Percentiles rank a stretch among this genome's conserved stretches.
Evolutionary conservation across 306 rosid species (phyloP).

Genomic region (Styphnolobium japonicum): DNA sequence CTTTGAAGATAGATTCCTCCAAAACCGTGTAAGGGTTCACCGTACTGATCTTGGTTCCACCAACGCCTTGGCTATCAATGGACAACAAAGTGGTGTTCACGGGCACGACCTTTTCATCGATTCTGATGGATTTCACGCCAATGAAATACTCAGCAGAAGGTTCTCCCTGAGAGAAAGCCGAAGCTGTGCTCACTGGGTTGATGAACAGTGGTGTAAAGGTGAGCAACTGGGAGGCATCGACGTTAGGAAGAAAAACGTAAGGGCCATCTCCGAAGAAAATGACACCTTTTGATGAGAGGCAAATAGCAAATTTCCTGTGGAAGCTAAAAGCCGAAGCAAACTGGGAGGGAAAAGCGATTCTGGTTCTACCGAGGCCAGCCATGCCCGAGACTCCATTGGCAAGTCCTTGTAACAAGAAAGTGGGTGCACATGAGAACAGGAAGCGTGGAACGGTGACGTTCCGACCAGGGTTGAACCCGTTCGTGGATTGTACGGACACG

Average conservation of each 20-base stretch:
- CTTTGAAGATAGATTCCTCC: constrained; percentile 52
- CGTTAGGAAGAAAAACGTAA: constrained; percentile 43
- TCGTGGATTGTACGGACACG: constrained; percentile 44
- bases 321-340: constrained; percentile 62
- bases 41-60: constrained; percentile 77
- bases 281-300: constrained; percentile 43
- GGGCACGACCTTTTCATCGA: constrained; percentile 26
- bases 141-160: constrained; percentile 62
- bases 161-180: constrained; percentile 40
- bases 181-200: constrained; percentile 64
- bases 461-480: constrained; percentile 46
- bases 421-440: constrained; percentile 53
- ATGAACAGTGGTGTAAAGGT: constrained; percentile 38
- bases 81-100: constrained; percentile 44
- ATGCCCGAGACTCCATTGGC: constrained; percentile 51
- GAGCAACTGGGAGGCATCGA: constrained; percentile 32
- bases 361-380: constrained; percentile 60
- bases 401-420: constrained; percentile 41
- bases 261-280: constrained; percentile 56
- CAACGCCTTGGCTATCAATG: constrained; percentile 42
- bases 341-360: constrained; percentile 48
- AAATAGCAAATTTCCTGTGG: constrained; percentile 50
- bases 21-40: constrained; percentile 63
- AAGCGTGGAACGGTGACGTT: constrained; percentile 39
- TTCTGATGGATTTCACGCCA: constrained; percentile 42